These are phyloP conservation scores for Aspergillus persii DNA, from an alignment of 2,329 filamentous ascomycete genomes.

Conservation along the genomic window DNA sequence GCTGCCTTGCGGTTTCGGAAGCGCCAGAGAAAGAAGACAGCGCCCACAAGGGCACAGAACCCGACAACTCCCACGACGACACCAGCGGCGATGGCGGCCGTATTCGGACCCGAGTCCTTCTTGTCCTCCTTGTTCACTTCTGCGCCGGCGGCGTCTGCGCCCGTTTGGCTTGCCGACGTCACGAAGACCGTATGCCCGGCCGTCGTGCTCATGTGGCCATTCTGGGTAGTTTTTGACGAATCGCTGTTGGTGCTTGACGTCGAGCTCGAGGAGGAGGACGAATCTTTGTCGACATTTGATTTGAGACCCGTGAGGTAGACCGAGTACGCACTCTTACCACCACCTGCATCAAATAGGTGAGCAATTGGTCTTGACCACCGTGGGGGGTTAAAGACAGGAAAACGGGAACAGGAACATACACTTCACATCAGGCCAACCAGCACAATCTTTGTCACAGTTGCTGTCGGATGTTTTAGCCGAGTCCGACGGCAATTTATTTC, in stretches of 20 bases:
- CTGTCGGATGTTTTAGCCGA: slow-evolving; percentile 54
- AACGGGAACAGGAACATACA: slow-evolving; percentile 54
- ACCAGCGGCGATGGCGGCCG: slow-evolving; percentile 81
- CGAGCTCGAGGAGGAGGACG: slow-evolving; percentile 22
- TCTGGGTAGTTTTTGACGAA: slow-evolving; percentile 17
- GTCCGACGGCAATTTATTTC: slow-evolving; percentile 62
- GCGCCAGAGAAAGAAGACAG: slow-evolving; percentile 70
- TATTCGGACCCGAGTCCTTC: slow-evolving; percentile 56
- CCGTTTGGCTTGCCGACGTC: slow-evolving; percentile 32
- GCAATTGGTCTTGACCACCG: background rate
- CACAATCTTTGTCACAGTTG: slow-evolving; percentile 65
- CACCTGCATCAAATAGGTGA: slow-evolving; percentile 45
- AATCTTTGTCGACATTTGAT: slow-evolving; percentile 31
- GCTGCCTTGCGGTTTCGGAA: slow-evolving; percentile 72
- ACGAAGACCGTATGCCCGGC: slow-evolving; percentile 32
- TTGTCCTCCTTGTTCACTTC: slow-evolving; percentile 6
- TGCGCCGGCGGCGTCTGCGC: slow-evolving; percentile 1
- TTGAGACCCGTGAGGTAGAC: slow-evolving; percentile 53
- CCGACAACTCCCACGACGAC: slow-evolving; percentile 80
- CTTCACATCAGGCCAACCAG: slow-evolving; percentile 59
- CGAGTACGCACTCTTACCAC: slow-evolving; percentile 53
- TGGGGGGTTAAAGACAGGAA: background rate
- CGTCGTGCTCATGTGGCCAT: slow-evolving; percentile 14
- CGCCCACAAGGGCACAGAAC: slow-evolving; percentile 64
- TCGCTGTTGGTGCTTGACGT: slow-evolving; percentile 37